Conservation (phyloP, 1,139 yeast species). For the Debaryomyces psychrophilus region DNA sequence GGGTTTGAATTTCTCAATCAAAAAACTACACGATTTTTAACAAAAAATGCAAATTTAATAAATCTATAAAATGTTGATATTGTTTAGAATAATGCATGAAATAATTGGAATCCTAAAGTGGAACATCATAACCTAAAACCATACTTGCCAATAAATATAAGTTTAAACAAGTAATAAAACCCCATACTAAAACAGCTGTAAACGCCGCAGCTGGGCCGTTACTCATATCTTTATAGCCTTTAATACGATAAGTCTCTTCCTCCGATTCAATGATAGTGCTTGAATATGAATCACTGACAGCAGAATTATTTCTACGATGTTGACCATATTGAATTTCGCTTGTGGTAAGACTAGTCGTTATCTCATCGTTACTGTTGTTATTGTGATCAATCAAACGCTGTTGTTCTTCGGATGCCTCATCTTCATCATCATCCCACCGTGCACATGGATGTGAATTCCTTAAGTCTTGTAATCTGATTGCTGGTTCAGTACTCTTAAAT, state of each 20-base stretch:
- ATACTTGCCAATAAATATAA: slow-evolving; percentile 53
- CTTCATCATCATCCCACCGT: slow-evolving; percentile 47
- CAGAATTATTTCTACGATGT: background rate
- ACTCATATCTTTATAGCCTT: slow-evolving; percentile 55
- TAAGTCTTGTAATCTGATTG: slow-evolving; percentile 46
- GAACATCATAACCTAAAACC: slow-evolving; percentile 47
- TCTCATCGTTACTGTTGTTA: background rate
- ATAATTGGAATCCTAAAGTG: slow-evolving; percentile 23
- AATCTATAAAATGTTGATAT: slow-evolving; percentile 5
- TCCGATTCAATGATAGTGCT: slow-evolving; percentile 14
- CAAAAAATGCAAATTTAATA: slow-evolving; percentile 3
- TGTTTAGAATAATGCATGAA: slow-evolving; percentile 5
- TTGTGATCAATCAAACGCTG: slow-evolving; percentile 16
- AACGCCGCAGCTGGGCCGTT: slow-evolving; percentile 50
- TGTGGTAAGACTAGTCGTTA: background rate
- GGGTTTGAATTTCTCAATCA: background rate
- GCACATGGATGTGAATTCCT: slow-evolving; percentile 50
- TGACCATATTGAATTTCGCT: slow-evolving; percentile 2
- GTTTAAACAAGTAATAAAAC: slow-evolving; percentile 53
- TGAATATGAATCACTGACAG: background rate
- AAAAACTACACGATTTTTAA: background rate
- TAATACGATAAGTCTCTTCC: slow-evolving; percentile 21
- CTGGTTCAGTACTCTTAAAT: slow-evolving; percentile 42
- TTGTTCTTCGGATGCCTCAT: slow-evolving; percentile 26
- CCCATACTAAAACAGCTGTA: slow-evolving; percentile 54